These are phyloP conservation scores for Rosa hybrid DNA, from an alignment of 331 rosid species.

Conservation along the genomic window DNA sequence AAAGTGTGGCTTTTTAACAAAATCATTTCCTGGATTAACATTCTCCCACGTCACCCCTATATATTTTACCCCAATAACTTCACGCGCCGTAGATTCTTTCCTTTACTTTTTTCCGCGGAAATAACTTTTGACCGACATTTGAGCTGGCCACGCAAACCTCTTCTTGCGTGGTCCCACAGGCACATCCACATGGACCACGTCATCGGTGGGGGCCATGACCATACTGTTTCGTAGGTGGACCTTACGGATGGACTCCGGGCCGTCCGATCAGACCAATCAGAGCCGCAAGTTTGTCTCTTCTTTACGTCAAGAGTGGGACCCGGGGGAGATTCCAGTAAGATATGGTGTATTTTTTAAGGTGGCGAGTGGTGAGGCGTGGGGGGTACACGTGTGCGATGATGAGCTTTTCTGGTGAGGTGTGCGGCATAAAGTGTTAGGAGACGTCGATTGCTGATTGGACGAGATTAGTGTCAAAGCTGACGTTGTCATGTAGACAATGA, in stretches of 20 bases:
- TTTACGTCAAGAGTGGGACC: constrained; percentile 14
- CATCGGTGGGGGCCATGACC: constrained; percentile 1
- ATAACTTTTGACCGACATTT: background rate
- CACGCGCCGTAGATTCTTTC: too few relatives aligned
- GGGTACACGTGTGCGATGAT: constrained; percentile 26
- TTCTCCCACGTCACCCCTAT: too few relatives aligned
- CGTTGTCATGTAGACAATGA: constrained; percentile 33
- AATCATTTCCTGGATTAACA: too few relatives aligned
- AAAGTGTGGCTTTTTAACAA: too few relatives aligned
- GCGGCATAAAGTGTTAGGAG: constrained; percentile 10
- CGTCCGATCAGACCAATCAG: constrained; percentile 2
- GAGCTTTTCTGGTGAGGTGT: constrained; percentile 9
- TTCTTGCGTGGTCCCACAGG: constrained; percentile 21
- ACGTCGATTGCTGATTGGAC: background rate
- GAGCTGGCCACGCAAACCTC: constrained; percentile 42
- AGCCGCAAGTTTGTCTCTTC: background rate
- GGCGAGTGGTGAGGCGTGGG: background rate
- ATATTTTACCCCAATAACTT: too few relatives aligned
- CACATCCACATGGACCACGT: constrained; percentile 34
- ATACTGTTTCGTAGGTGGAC: constrained; percentile 18
- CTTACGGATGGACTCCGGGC: background rate
- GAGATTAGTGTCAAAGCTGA: constrained; percentile 19
- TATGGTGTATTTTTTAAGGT: background rate
- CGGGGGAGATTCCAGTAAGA: background rate
- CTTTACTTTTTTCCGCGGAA: too few relatives aligned